Evolutionary conservation across 1,284 basidiomycete species (phyloP).

Genomic region (Amylostereum chailletii): DNA sequence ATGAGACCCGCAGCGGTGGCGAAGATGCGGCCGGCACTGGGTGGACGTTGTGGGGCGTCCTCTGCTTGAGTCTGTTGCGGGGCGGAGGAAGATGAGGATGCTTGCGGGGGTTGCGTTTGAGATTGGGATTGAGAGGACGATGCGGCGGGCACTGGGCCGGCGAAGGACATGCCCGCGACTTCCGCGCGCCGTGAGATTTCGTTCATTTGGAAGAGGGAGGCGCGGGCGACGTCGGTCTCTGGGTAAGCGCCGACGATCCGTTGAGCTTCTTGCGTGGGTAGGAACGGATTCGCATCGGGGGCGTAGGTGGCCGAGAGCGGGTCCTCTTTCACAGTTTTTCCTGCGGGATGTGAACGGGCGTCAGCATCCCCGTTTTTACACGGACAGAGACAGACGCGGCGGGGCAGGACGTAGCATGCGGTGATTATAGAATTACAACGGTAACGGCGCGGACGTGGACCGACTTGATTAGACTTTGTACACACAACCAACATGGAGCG

Average conservation of each 20-base stretch:
- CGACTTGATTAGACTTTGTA: not conserved
- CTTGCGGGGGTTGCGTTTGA: constrained; percentile 7
- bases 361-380: constrained; percentile 8
- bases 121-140: constrained; percentile 9
- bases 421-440: no score
- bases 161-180: constrained; percentile 32
- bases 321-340: constrained; percentile 17
- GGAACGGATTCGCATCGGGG: constrained; percentile 38
- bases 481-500: no score
- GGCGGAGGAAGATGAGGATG: constrained; percentile 5
- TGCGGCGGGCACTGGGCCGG: constrained; percentile 11
- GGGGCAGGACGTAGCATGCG: not conserved
- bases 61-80: constrained; percentile 4
- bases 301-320: constrained; percentile 11
- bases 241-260: constrained; percentile 46
- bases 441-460: not conserved
- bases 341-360: constrained; percentile 10
- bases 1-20: constrained; percentile 24
- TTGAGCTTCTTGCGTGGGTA: constrained; percentile 51
- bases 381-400: constrained; percentile 6
- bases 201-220: constrained; percentile 64
- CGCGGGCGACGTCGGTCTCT: constrained; percentile 49
- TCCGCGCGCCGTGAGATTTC: constrained; percentile 59
- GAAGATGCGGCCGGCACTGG: constrained; percentile 22
- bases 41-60: constrained; percentile 13